These are phyloP conservation scores for Lunasporangiospora selenospora DNA, from an alignment of 192 early-diverging fungal genomes.

Conservation along the genomic window DNA sequence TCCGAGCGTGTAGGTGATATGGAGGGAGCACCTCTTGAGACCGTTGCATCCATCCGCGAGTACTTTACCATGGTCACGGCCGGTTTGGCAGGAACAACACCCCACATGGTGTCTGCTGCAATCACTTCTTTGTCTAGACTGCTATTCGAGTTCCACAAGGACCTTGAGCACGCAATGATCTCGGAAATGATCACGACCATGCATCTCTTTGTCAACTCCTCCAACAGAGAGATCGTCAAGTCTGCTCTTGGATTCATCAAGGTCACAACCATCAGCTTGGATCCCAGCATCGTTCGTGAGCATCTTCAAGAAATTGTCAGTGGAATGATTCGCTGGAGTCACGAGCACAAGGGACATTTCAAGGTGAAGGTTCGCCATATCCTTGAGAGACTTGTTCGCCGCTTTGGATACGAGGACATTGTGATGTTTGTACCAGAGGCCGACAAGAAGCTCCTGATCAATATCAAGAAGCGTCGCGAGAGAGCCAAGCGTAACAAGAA, in stretches of 20 bases:
- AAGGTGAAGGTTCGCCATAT: constrained; percentile 92
- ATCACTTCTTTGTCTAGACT: constrained; percentile 83
- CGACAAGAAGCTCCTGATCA: constrained; percentile 87
- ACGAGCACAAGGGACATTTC: constrained; percentile 89
- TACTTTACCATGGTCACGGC: constrained; percentile 94
- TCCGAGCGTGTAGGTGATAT: constrained; percentile 53
- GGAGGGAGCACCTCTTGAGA: constrained; percentile 27
- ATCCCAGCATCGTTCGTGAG: constrained; percentile 70
- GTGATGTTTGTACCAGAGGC: constrained; percentile 83
- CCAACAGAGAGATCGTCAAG: constrained; percentile 92
- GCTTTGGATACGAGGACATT: constrained; percentile 84
- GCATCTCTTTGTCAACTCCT: constrained; percentile 78
- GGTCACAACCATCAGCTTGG: constrained; percentile 82
- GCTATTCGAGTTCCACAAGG: constrained; percentile 92
- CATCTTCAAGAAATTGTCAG: constrained; percentile 77
- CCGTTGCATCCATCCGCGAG: constrained; percentile 70
- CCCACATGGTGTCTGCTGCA: constrained; percentile 92
- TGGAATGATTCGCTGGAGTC: constrained; percentile 81
- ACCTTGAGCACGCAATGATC: constrained; percentile 66
- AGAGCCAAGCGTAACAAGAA: constrained; percentile 80
- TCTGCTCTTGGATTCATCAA: constrained; percentile 94
- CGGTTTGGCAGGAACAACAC: constrained; percentile 90
- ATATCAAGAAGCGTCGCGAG: constrained; percentile 92
- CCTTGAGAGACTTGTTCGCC: constrained; percentile 88
- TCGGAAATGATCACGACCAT: constrained; percentile 83